Conservation (phyloP, 768 basidiomycete genomes). For the Mycena metata region DNA sequence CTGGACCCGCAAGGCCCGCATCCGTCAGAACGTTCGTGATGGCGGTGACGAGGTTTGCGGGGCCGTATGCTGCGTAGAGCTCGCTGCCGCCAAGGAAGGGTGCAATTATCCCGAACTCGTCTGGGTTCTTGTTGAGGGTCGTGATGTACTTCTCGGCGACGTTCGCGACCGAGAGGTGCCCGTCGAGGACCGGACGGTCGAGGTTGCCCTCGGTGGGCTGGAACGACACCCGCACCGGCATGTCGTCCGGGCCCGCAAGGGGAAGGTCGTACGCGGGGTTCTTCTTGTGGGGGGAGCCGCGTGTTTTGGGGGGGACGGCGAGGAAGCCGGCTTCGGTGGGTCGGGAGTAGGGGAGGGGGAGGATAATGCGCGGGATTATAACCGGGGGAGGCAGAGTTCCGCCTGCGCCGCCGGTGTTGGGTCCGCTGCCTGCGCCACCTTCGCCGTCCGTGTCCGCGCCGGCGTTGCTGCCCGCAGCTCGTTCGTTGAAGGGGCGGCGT, state of each 20-base stretch:
- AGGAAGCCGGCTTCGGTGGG: neutral
- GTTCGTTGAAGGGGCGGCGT: too few species aligned
- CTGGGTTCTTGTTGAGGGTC: constrained; percentile 1
- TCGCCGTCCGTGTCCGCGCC: too few species aligned
- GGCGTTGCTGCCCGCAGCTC: too few species aligned
- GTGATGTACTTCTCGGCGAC: neutral
- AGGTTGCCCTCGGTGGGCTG: neutral
- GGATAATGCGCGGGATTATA: too few species aligned
- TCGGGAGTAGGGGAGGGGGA: too few species aligned
- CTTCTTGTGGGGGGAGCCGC: neutral
- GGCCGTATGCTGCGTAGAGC: neutral
- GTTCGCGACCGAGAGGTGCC: neutral
- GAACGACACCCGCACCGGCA: neutral
- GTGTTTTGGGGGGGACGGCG: neutral
- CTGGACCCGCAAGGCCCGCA: neutral
- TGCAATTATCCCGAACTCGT: neutral
- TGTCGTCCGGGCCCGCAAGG: neutral
- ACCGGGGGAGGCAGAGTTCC: too few species aligned
- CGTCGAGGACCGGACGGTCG: constrained; percentile 4
- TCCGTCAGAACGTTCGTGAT: too few species aligned
- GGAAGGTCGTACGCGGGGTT: neutral
- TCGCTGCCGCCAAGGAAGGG: neutral
- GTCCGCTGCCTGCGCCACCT: too few species aligned
- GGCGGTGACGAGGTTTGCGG: neutral
- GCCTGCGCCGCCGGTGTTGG: too few species aligned